Base-by-base conservation (phyloP, 192 early-diverging fungal species). In the Backusella morwellensis region DNA sequence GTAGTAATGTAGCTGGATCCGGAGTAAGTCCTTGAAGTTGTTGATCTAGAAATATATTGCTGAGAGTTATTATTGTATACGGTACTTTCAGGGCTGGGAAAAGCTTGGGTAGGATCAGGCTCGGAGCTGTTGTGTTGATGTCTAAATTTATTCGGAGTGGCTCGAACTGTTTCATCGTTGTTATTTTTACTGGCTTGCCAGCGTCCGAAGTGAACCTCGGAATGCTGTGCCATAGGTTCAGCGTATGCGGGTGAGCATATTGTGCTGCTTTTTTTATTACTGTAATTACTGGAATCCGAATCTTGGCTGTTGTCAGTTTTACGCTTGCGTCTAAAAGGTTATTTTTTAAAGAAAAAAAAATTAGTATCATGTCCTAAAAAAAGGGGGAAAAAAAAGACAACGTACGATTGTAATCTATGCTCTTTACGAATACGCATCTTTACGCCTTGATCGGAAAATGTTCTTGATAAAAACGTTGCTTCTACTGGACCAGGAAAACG, bases 391-490 rank as follows among this genome's bases (percentile, higher is more conserved):
- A 56, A 23, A 47, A 19, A 29, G 59, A n/a, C 15, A 1, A 75
- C 72, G 35, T 81, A 77, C 76, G 73, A 21, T 23, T 87, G 83
- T n/a, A 84, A 59, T 17, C 83, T 75, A 74, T 89, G 85, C 72
- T 98, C 97, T 76, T 97, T 98, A 11, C 96, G 86, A 63, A 97
- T 95, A 34, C 96, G 89, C 75, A 98, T 96, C 68, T 96, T 94
- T 26, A 97, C 89, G 3, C 97, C 97, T 77, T 98, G 97, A 74
- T 98, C 95, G 6, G 95, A 95, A 87, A 98, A 97, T 11, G 91
- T 88, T 74, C 94, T 88, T 14, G 95, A 94, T 54, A 98, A 82
- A 68, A 89, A 92, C 0, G 97, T 98, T 15, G 94, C 92, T 82
- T 96, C 95, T 34, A 93, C 91, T 90, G 94, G 93, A 26, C 96